Percentiles rank a stretch among this genome's conserved stretches.
These are phyloP conservation scores for Myrica gale DNA, from an alignment of 306 rosid genomes.

Conservation along the genomic window DNA sequence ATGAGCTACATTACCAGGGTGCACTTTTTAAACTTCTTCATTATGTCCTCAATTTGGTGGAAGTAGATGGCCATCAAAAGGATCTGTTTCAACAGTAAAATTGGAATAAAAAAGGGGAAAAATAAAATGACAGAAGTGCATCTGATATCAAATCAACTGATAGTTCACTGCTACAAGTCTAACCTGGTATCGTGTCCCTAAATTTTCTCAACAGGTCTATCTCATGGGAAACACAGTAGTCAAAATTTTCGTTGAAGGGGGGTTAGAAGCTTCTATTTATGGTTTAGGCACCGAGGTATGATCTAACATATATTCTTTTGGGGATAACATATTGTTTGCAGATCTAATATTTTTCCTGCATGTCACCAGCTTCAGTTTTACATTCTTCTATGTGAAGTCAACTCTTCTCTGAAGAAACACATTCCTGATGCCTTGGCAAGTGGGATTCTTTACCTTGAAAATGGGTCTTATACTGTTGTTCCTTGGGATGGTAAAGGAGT, in stretches of 20 bases:
- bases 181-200: constrained; percentile 27
- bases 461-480: constrained; percentile 53
- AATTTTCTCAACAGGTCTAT: constrained; percentile 60
- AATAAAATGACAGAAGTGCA: constrained; percentile 15
- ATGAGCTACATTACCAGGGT: neutral
- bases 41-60: neutral
- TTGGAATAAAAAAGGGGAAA: neutral
- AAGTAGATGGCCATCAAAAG: neutral
- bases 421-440: constrained; percentile 69
- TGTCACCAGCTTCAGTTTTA: constrained; percentile 77
- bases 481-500: constrained; percentile 82
- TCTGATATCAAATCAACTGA: constrained; percentile 12
- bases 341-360: constrained; percentile 33
- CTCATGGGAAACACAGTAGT: constrained; percentile 60
- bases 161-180: constrained; percentile 8
- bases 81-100: too few species aligned
- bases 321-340: constrained; percentile 19
- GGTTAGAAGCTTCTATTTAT: constrained; percentile 79
- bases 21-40: neutral
- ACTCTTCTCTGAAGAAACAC: constrained; percentile 63
- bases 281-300: constrained; percentile 91
- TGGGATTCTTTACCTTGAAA: constrained; percentile 75
- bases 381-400: constrained; percentile 51
- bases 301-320: constrained; percentile 24
- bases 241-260: constrained; percentile 84